Evolutionary conservation across 257 asterid genomes (phyloP).

Genomic region (Lavandula angustifolia): DNA sequence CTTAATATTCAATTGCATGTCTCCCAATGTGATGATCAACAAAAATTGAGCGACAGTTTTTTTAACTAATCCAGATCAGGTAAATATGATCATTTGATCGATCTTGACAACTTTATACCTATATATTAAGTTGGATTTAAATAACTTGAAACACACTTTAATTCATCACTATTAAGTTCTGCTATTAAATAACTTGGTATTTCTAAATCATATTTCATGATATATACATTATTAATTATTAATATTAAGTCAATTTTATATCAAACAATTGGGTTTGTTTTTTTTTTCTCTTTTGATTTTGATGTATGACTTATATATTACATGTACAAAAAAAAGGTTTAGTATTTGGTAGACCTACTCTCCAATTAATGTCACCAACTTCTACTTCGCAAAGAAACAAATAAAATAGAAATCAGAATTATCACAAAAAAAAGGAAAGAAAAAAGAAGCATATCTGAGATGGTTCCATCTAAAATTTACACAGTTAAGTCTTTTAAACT

Average conservation of each 20-base stretch:
- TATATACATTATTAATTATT: no score
- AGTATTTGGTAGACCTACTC: constrained; percentile 2
- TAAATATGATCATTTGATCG: no score
- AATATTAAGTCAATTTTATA: background rate
- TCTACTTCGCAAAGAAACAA: background rate
- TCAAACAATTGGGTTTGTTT: background rate
- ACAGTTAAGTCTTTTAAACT: no score
- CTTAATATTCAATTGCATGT: no score
- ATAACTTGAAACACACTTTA: background rate
- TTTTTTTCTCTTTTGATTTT: background rate
- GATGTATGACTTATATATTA: no score
- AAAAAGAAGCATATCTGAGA: no score
- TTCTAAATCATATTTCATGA: background rate
- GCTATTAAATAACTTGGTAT: background rate
- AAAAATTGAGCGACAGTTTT: background rate
- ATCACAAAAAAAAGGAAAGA: background rate
- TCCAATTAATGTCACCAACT: background rate
- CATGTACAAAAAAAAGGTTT: background rate
- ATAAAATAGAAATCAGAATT: background rate
- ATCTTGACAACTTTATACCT: background rate
- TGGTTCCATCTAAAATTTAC: no score
- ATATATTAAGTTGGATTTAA: no score
- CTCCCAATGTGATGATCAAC: background rate
- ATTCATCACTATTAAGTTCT: background rate
- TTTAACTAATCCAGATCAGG: background rate